Evolutionary conservation across 129 eudicot genomes (phyloP), one percentile per base, ranked within the genome.

Genomic region (Solidago caesia): DNA sequence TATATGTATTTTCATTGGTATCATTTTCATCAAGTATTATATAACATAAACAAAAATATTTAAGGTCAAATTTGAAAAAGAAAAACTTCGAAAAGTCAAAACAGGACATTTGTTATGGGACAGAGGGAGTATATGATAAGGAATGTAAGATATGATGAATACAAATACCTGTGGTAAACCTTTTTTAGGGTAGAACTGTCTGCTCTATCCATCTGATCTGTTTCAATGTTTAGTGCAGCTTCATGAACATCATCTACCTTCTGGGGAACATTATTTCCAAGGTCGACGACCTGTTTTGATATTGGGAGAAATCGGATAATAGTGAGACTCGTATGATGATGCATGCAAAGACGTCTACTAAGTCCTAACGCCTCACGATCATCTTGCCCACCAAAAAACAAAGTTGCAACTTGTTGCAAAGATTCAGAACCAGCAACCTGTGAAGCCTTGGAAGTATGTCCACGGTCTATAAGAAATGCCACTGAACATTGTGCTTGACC

Each of bases 381-480:
- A 80, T 92, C 98, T 0, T 89, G 89, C 15, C 98, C 98, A 44
- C 98, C 98, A 59, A 92, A 92, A 72, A 89, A 92, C 84, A 92
- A 81, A 14, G 84, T 80, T 15, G 92, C 98, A 8, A 86, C 80
- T 33, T 86, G 96, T 5, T 84, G 87, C 75, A 86, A 70, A 41
- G 95, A 77, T 41, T 81, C 86, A 11, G 85, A 63, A 8, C 84
- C 87, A 1, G 91, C 63, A 12, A 67, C 68, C 56, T 78, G 72
- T 2, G 84, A 68, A 67, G 75, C 25, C 6, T 74, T 84, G 16
- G 92, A 76, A 16, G 87, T 82, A 57, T 84, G 89, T 41, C 95
- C 89, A 53, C 98, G 85, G 72, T 92, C 98, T 4, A 92, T 84
- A 14, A 92, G 89, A 62, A 92, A 44, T 15, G 87, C 96, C 65